Base-by-base conservation (phyloP, 768 basidiomycete species). In the Nidularia pulvinata region DNA sequence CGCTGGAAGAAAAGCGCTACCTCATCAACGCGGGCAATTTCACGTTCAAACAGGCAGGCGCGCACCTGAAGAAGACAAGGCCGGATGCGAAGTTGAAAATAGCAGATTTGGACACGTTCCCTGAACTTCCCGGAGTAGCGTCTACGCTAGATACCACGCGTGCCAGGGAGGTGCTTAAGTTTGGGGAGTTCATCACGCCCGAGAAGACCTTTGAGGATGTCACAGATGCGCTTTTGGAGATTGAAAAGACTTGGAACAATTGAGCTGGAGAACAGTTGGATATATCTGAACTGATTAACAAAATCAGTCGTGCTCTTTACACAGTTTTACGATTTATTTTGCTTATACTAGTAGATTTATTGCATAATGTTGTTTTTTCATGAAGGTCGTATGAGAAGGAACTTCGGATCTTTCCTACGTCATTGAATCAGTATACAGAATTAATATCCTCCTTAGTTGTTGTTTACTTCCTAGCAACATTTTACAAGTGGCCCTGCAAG, bases 21-120 rank as follows among this genome's bases (percentile, higher is more conserved):
- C 50, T 70, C 25, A 53, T 66, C 54, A 71, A 65, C 49, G 58
- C 36, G 7, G 62, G 59, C 22, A 65, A 63, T 43, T 58, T 60
- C 48, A 64, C 63, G 16, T 73, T 70, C 70, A 61, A 61, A 34
- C 50, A 70, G 43, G 70, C 62, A 25, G 64, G 61, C 14, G 62
- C 54, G 48, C 52, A 65, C 52, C 52, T 71, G 22, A 61, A 64
- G 52, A 60, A 62, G 50, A 57, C 52, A 9, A 57, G 56, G 34
- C 65, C 68, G 14, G 58, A 61, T 19, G 16, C 37, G 10, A 10
- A 10, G 39, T 32, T 65, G 44, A 56, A 51, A 46, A 54, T 59
- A 14, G 53, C 59, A 16, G 39, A 55, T 19, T 50, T 52, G 2
- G 54, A 59, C 4, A 46, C 43, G 7, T 46, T 65, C 39, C 14